Conservation (phyloP, 208 protist genomes). For the Crithidia brevicula region DNA sequence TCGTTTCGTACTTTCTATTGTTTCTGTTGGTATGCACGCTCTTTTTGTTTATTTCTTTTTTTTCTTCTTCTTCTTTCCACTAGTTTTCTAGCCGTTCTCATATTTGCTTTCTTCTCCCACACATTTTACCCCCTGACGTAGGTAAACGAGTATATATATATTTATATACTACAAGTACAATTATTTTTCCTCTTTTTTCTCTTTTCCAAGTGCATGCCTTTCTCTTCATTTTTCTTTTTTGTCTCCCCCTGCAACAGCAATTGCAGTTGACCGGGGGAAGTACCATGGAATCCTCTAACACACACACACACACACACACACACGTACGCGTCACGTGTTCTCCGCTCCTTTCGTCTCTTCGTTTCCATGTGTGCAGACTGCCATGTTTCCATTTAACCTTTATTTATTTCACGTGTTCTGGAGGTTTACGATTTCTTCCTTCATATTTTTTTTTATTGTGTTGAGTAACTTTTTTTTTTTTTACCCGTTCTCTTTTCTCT, state of each 20-base stretch:
- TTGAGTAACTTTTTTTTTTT: not conserved
- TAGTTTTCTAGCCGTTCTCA: not conserved
- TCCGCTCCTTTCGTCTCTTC: not conserved
- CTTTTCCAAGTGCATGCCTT: not conserved
- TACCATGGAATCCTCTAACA: slow-evolving; percentile 3
- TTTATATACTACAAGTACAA: too few species aligned
- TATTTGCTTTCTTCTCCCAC: slow-evolving; percentile 6
- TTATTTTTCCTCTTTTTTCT: too few species aligned
- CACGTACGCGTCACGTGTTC: slow-evolving; percentile 2
- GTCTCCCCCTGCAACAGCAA: too few species aligned
- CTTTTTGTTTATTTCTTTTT: slow-evolving; percentile 18
- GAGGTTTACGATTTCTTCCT: not conserved
- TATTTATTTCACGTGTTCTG: not conserved
- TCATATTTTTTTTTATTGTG: not conserved
- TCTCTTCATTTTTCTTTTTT: slow-evolving; percentile 7
- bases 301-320: slow-evolving; percentile 11
- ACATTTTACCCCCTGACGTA: too few species aligned
- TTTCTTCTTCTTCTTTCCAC: slow-evolving; percentile 9
- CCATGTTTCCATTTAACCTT: not conserved
- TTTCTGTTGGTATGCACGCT: too few species aligned
- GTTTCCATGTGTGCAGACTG: not conserved
- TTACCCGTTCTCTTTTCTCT: too few species aligned
- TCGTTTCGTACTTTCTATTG: slow-evolving; percentile 5
- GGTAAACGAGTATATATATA: too few species aligned
- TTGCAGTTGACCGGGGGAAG: not conserved